Evolutionary conservation across 2,329 filamentous ascomycete species (phyloP).

Genomic region (Juglanconis sp.): DNA sequence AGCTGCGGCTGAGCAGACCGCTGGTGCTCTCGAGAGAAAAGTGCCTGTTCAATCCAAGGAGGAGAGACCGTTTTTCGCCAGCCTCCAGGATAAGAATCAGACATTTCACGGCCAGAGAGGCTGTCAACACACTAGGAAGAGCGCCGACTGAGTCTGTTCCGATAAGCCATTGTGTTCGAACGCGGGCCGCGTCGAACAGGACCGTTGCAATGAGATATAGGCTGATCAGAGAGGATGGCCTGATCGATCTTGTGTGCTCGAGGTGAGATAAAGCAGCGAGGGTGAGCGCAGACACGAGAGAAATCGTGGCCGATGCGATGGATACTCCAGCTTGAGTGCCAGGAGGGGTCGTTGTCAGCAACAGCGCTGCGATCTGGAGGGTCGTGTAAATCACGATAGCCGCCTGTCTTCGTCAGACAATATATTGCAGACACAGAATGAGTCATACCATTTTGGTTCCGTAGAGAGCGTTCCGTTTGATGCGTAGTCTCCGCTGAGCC

Average conservation of each 20-base stretch:
- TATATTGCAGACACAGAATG: background rate
- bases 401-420: background rate
- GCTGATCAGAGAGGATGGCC: constrained; percentile 45
- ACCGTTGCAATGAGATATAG: constrained; percentile 43
- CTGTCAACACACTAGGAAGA: constrained; percentile 40
- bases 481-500: background rate
- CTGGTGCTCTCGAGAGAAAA: constrained; percentile 50
- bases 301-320: constrained; percentile 14
- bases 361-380: background rate
- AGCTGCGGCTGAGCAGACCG: constrained; percentile 42
- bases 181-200: constrained; percentile 42
- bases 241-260: constrained; percentile 42
- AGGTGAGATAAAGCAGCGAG: constrained; percentile 40
- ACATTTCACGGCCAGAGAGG: constrained; percentile 38
- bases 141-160: constrained; percentile 24
- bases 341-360: background rate
- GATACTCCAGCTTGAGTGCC: constrained; percentile 8
- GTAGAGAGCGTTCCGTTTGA: constrained; percentile 10
- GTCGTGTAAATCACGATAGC: background rate
- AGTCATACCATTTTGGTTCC: constrained; percentile 3
- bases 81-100: constrained; percentile 43
- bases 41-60: constrained; percentile 34
- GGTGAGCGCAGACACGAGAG: constrained; percentile 17
- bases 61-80: constrained; percentile 38
- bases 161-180: constrained; percentile 41